Conservation (phyloP, 164 flowering plant species). For the grape (Vitis vinifera) region ASM3070453v1 NC_081809.1:5886001-5886500, state of each 20-base stretch:
- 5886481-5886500: too few species aligned
- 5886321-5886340: too few species aligned
- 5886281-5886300: too few species aligned
- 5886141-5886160: not conserved
- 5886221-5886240: not conserved
- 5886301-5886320: too few species aligned
- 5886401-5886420: too few species aligned
- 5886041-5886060: not conserved
- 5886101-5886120: not conserved
- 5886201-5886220: not conserved
- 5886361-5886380: too few species aligned
- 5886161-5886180: not conserved
- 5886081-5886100: not conserved
- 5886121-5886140: not conserved
- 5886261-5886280: not conserved
- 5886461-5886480: too few species aligned
- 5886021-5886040: conserved; percentile 7
- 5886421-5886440: too few species aligned
- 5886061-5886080: not conserved
- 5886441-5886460: too few species aligned
- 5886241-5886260: not conserved
- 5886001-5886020: not conserved
- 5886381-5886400: too few species aligned
- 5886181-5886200: too few species aligned
- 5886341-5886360: too few species aligned